Conservation (phyloP, 495 filamentous ascomycete genomes). For the Tuber melanosporum region DNA sequence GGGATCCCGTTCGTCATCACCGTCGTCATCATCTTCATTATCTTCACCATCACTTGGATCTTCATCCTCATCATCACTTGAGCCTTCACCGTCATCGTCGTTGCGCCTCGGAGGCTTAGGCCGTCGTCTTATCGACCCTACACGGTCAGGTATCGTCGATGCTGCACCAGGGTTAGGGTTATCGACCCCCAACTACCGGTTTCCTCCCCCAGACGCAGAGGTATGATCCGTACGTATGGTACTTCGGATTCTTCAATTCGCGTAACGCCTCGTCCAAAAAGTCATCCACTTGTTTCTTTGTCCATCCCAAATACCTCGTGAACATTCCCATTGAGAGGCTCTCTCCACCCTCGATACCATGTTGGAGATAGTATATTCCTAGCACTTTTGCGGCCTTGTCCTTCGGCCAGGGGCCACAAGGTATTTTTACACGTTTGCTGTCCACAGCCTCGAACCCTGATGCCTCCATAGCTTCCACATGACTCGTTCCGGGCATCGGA, state of each 20-base stretch:
- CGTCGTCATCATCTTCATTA: not conserved
- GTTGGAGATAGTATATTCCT: constrained; percentile 44
- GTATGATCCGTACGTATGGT: constrained; percentile 7
- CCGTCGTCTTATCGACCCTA: not conserved
- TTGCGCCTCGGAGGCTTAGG: not conserved
- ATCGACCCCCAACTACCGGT: not conserved
- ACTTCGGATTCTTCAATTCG: constrained; percentile 2
- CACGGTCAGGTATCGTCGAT: not conserved
- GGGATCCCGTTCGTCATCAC: not conserved
- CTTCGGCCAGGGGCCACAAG: constrained; percentile 48
- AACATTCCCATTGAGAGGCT: constrained; percentile 48
- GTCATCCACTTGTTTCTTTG: constrained; percentile 3
- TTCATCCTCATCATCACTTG: not conserved
- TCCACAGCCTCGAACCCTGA: constrained; percentile 46
- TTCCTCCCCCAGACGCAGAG: constrained; percentile 20
- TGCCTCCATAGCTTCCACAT: constrained; percentile 10
- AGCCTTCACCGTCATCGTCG: not conserved
- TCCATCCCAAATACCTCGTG: constrained; percentile 45
- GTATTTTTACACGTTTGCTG: constrained; percentile 46
- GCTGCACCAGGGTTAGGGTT: too few species aligned
- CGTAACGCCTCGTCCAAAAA: not conserved
- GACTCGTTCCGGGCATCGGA: not conserved
- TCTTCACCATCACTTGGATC: not conserved
- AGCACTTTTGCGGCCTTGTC: constrained; percentile 46
- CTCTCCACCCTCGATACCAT: constrained; percentile 46